These are phyloP conservation scores for Fraxinus anomala DNA, from an alignment of 257 asterid genomes.

Conservation along the genomic window DNA sequence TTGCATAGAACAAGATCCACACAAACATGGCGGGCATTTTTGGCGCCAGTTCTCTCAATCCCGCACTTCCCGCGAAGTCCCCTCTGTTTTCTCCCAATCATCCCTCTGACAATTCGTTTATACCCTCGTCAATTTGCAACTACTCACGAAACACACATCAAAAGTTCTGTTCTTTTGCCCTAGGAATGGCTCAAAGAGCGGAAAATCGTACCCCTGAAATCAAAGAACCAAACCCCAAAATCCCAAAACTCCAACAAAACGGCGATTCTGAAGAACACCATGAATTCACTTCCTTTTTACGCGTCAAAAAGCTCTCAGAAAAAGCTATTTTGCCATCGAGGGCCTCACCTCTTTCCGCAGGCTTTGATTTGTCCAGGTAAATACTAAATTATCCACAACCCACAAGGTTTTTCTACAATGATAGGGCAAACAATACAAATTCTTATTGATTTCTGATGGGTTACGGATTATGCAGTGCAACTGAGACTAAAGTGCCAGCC, in stretches of 20 bases:
- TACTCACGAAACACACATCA: neutral
- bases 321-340: constrained; percentile 60
- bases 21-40: constrained; percentile 25
- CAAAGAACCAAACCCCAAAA: constrained; percentile 26
- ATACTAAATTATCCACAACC: neutral
- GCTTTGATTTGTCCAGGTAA: constrained; percentile 67
- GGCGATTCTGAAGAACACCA: constrained; percentile 28
- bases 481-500: constrained; percentile 62
- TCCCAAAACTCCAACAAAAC: constrained; percentile 25
- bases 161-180: neutral
- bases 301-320: constrained; percentile 56
- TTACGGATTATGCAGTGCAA: constrained; percentile 43
- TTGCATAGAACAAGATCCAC: neutral
- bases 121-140: neutral
- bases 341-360: constrained; percentile 58
- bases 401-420: neutral
- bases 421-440: too few relatives aligned
- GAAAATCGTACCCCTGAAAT: constrained; percentile 24
- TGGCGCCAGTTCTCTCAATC: constrained; percentile 28
- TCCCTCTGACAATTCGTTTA: neutral
- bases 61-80: neutral
- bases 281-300: constrained; percentile 36
- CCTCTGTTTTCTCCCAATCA: neutral
- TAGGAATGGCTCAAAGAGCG: constrained; percentile 22
- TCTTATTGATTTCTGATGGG: neutral